Base-by-base conservation (phyloP, 371 early-diverging fungal genomes). In the Circinella minor region DNA sequence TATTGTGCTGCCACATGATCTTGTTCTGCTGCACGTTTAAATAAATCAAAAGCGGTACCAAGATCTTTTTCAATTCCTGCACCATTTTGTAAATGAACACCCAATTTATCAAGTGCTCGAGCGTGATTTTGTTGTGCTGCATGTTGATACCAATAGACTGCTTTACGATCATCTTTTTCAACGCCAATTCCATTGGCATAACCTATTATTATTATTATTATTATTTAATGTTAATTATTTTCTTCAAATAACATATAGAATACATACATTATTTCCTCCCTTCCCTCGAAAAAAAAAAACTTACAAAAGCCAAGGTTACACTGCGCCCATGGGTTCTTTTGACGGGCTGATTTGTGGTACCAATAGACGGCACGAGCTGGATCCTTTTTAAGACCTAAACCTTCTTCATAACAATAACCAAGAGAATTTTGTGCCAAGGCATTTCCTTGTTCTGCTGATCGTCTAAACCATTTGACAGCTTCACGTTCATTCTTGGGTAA, bases 111-210 rank as follows among this genome's bases (percentile, higher is more conserved):
- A 75, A 93, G 91, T 27, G 91, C 91, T 39, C 91, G 78, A 20
- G 90, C 85, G 74, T 88, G 87, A 68, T 85, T 84, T 60, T 90
- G 88, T 36, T 84, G 77, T 0, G 94, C 91, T 20, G 91, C 86
- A 48, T 83, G 77, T 34, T 74, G 71, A 66, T 94, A 93, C 88
- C 90, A 92, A 63, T 87, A 78, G 10, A 90, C 83, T 0, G 94
- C 92, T 73, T 86, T 74, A 36, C 75, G 75, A 38, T 84, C 73
- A 67, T 91, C 86, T 64, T 81, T 78, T 17, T 71, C 68, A 13
- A 84, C 85, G 18, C 92, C 94, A 46, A 88, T 85, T n/a, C 95
- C 97, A 65, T 91, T 88, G 62, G 92, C 91, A 78, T 91, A 93
- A 77, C 51, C 51, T 51, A 51, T 27, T 2, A 27, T 27, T 27